Conservation (phyloP, 129 eudicot genomes). For the Artemisia argyi region DNA sequence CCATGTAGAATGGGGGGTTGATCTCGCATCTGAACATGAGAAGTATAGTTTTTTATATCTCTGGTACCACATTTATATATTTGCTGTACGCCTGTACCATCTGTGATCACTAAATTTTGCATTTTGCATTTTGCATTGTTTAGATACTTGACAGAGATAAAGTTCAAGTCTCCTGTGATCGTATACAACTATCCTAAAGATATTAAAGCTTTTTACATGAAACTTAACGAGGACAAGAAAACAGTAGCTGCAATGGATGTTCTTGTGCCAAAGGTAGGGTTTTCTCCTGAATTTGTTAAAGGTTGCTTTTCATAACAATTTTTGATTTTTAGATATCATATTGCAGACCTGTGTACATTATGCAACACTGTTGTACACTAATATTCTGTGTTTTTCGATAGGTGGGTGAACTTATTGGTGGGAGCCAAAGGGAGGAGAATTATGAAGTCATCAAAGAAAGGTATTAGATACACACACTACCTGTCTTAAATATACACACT, state of each 20-base stretch:
- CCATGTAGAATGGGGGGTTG: slow-evolving; percentile 94
- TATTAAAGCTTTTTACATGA: slow-evolving; percentile 96
- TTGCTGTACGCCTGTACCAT: not conserved
- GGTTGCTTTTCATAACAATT: not conserved
- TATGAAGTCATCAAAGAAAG: slow-evolving; percentile 75
- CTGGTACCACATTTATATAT: not conserved
- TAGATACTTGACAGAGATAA: slow-evolving; percentile 82
- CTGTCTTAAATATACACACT: too few species aligned
- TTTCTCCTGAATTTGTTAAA: not conserved
- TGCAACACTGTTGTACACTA: not conserved
- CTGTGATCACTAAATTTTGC: not conserved
- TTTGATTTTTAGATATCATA: slow-evolving; percentile 1
- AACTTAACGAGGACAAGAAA: slow-evolving; percentile 79
- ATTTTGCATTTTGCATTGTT: not conserved
- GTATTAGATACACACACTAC: slow-evolving; percentile 30
- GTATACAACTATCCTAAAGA: slow-evolving; percentile 95
- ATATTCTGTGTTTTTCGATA: slow-evolving; percentile 23
- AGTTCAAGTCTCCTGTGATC: slow-evolving; percentile 73
- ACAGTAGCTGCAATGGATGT: slow-evolving; percentile 99
- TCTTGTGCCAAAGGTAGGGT: slow-evolving; percentile 88
- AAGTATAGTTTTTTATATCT: slow-evolving; percentile 39
- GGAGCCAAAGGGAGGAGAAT: slow-evolving; percentile 98
- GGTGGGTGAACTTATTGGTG: slow-evolving; percentile 97
- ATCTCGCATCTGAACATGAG: slow-evolving; percentile 94
- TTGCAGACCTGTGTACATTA: slow-evolving; percentile 1